These are phyloP conservation scores for Epichloe baconii DNA, from an alignment of 2,329 filamentous ascomycete species.

Conservation along the genomic window DNA sequence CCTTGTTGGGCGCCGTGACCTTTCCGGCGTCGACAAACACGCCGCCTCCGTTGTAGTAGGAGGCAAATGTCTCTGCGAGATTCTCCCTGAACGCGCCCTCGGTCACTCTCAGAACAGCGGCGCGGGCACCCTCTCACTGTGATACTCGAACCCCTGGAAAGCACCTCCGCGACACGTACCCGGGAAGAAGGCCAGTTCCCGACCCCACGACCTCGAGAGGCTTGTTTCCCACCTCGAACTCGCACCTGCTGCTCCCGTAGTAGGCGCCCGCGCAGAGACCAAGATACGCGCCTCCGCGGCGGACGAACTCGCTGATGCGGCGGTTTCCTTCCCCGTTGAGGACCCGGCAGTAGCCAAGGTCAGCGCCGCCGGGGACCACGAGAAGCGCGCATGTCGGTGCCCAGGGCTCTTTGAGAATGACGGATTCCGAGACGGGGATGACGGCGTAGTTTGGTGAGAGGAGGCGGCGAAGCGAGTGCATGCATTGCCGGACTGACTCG, in stretches of 20 bases:
- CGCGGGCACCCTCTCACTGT: slow-evolving; percentile 75
- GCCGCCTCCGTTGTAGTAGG: slow-evolving; percentile 91
- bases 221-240: slow-evolving; percentile 76
- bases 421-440: slow-evolving; percentile 64
- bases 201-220: slow-evolving; percentile 70
- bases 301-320: slow-evolving; percentile 72
- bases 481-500: slow-evolving; percentile 79
- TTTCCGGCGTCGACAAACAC: slow-evolving; percentile 72
- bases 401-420: slow-evolving; percentile 88
- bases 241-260: slow-evolving; percentile 68
- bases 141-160: slow-evolving; percentile 81
- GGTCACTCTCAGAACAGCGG: slow-evolving; percentile 52
- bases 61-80: slow-evolving; percentile 50
- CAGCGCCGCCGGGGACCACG: slow-evolving; percentile 88
- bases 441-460: slow-evolving; percentile 88
- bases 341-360: slow-evolving; percentile 76
- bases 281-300: slow-evolving; percentile 71
- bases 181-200: slow-evolving; percentile 82
- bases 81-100: slow-evolving; percentile 44
- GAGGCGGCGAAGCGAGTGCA: slow-evolving; percentile 74
- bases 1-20: slow-evolving; percentile 47
- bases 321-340: slow-evolving; percentile 83
- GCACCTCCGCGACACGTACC: slow-evolving; percentile 82
- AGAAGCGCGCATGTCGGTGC: slow-evolving; percentile 72
- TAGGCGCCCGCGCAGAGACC: slow-evolving; percentile 94